A percentile compares a stretch with the other conserved stretches of the same genome.
phyloP scores from a whole-genome alignment of 371 early-diverging fungal genomes.

The Mucor lusitanicus region DNA sequence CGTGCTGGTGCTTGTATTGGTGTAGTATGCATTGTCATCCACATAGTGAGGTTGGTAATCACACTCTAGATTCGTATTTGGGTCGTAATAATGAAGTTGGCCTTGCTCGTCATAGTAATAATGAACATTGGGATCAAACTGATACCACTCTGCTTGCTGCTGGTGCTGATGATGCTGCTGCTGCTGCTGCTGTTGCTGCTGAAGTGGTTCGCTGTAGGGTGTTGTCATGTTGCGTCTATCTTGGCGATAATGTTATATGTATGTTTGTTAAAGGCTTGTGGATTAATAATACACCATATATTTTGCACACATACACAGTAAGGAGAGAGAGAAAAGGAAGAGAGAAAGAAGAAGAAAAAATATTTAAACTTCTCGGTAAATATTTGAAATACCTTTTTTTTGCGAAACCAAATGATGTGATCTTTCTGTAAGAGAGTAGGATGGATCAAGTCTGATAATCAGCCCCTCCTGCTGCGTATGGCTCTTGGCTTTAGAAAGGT shows the following conservation, averaged over 20 bases:
- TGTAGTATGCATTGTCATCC: constrained; percentile 19
- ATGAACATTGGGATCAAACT: constrained; percentile 42
- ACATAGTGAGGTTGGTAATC: constrained; percentile 19
- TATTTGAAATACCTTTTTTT: constrained; percentile 1
- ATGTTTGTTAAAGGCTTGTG: not conserved
- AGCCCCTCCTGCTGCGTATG: not conserved
- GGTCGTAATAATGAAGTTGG: constrained; percentile 35
- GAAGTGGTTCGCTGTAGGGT: constrained; percentile 15
- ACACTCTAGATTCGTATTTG: constrained; percentile 29
- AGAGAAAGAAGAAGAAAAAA: not conserved
- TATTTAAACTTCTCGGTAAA: not conserved
- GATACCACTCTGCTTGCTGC: constrained; percentile 17
- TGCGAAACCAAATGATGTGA: not conserved
- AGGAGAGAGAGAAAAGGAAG: not conserved
- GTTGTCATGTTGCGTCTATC: constrained; percentile 14
- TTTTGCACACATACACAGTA: not conserved
- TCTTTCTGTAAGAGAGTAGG: not conserved
- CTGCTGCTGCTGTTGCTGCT: not conserved
- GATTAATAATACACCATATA: not conserved
- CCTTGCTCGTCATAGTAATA: constrained; percentile 38
- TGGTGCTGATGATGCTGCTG: not conserved
- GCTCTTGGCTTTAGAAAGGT: not conserved
- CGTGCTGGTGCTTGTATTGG: constrained; percentile 18
- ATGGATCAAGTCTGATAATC: not conserved
- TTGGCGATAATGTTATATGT: not conserved